Base-by-base conservation (phyloP, 176 grass and related monocot genomes). In the Aegilops bicornis region DNA sequence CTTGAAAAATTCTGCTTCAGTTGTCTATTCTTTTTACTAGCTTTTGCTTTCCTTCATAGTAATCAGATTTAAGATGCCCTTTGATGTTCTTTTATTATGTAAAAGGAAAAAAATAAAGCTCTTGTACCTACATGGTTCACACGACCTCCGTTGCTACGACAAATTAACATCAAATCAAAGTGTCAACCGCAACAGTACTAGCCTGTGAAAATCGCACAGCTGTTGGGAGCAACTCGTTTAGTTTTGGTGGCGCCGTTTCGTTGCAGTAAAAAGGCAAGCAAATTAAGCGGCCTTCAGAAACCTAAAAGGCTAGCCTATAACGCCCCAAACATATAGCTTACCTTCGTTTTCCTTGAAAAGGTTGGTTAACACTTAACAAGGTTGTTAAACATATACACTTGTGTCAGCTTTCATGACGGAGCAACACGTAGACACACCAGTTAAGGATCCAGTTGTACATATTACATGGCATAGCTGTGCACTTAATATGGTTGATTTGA, bases 401-500 rank as follows among this genome's bases (percentile, higher is more conserved):
- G 43, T 65, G 78, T 87, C 69, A 75, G 58, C 78, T 50, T 50
- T 87, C 85, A 54, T 87, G 58, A 87, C 78, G 2, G 30, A 13
- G 78, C 27, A 75, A 81, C 58, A 81, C 68, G 29, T 81, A 63
- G 8, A 62, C 52, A 69, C 31, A 69, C 15, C 30, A 11, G 33
- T n/a, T 24, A 85, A 58, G 64, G 75, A 69, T 79, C 56, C 32
- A 39, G 32, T 68, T 81, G 24, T 64, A 14, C 42, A 7, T 45
- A 15, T 4, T 30, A 37, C 11, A 13, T 37, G 22, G 16, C 16
- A 1, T 54, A 54, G 16, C 17, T 54, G 50, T 70, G 4, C 10
- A 47, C 43, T 47, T 47, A 14, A 47, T 47, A 47, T 47, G 17
- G 32, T 37, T 70, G 20, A 40, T 74, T 79, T 69, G 29, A 30